phyloP scores from a whole-genome alignment of 495 filamentous ascomycete genomes.

The Patellaria atrata region DNA sequence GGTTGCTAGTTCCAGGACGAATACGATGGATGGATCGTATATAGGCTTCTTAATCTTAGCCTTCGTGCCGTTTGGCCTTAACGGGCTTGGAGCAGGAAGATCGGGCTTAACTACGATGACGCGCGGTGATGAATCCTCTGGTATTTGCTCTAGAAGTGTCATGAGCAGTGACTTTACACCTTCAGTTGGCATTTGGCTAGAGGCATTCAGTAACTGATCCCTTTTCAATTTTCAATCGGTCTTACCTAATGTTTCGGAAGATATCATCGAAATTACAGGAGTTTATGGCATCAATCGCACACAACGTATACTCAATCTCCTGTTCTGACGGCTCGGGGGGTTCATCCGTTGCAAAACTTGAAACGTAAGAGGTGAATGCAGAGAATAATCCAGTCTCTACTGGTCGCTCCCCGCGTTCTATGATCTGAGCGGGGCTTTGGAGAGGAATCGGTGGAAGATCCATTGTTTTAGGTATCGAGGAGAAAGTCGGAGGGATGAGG shows the following conservation, averaged over 20 bases:
- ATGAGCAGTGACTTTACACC: slow-evolving; percentile 54
- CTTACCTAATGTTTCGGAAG: slow-evolving; percentile 71
- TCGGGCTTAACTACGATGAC: slow-evolving; percentile 85
- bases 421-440: slow-evolving; percentile 80
- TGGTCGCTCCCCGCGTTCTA: slow-evolving; percentile 67
- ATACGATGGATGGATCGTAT: slow-evolving; percentile 84
- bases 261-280: slow-evolving; percentile 74
- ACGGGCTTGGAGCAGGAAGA: slow-evolving; percentile 34
- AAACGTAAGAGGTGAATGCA: slow-evolving; percentile 87
- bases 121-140: slow-evolving; percentile 65
- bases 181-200: slow-evolving; percentile 52
- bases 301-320: slow-evolving; percentile 87
- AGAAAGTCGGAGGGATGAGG: slow-evolving; percentile 73
- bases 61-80: slow-evolving; percentile 43
- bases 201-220: not conserved
- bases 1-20: slow-evolving; percentile 78
- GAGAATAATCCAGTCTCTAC: slow-evolving; percentile 78
- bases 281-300: slow-evolving; percentile 87
- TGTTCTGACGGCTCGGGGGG: slow-evolving; percentile 95
- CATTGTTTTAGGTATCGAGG: slow-evolving; percentile 50
- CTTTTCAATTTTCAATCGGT: slow-evolving; percentile 7
- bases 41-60: slow-evolving; percentile 35
- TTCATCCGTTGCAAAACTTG: slow-evolving; percentile 96
- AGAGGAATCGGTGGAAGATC: slow-evolving; percentile 75
- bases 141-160: slow-evolving; percentile 66